Evolutionary conservation across 2,329 filamentous ascomycete species (phyloP).

Genomic region (Cryphonectria radicalis): DNA sequence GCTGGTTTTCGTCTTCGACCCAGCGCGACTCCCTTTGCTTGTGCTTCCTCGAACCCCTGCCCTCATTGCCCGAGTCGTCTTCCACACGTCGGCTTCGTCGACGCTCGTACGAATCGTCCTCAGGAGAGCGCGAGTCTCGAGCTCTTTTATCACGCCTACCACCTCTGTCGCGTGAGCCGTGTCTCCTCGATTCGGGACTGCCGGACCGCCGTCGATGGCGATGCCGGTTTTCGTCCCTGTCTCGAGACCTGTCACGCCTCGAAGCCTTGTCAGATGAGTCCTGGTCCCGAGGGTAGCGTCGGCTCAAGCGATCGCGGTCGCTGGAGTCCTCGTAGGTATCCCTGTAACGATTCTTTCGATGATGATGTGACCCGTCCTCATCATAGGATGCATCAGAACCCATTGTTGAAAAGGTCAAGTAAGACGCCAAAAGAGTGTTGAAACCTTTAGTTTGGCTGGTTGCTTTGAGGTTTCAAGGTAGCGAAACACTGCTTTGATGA

Average conservation of each 20-base stretch:
- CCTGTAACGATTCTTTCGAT: constrained; percentile 4
- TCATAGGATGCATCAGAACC: constrained; percentile 16
- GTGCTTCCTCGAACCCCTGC: constrained; percentile 3
- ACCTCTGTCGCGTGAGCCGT: constrained; percentile 16
- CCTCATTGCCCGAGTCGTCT: constrained; percentile 5
- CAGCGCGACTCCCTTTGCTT: constrained; percentile 11
- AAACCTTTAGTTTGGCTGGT: not conserved
- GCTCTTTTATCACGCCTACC: constrained; percentile 6
- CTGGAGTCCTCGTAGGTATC: constrained; percentile 15
- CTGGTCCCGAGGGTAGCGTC: constrained; percentile 15
- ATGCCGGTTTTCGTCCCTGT: constrained; percentile 13
- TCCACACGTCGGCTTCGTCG: constrained; percentile 10
- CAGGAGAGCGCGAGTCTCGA: constrained; percentile 21
- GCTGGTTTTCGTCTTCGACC: constrained; percentile 1
- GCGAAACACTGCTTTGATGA: not conserved
- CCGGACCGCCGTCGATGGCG: constrained; percentile 23
- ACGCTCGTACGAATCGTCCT: constrained; percentile 15
- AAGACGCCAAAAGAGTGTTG: not conserved
- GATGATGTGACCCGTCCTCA: not conserved
- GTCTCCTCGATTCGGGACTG: constrained; percentile 18
- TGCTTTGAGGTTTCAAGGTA: not conserved
- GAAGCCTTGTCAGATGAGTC: constrained; percentile 17
- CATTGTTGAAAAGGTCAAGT: constrained; percentile 8
- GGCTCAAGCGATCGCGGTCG: constrained; percentile 9
- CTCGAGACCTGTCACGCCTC: constrained; percentile 18